Evolutionary conservation across 345 rosid genomes (phyloP).

Genomic region (Arabidopsis suecica): DNA sequence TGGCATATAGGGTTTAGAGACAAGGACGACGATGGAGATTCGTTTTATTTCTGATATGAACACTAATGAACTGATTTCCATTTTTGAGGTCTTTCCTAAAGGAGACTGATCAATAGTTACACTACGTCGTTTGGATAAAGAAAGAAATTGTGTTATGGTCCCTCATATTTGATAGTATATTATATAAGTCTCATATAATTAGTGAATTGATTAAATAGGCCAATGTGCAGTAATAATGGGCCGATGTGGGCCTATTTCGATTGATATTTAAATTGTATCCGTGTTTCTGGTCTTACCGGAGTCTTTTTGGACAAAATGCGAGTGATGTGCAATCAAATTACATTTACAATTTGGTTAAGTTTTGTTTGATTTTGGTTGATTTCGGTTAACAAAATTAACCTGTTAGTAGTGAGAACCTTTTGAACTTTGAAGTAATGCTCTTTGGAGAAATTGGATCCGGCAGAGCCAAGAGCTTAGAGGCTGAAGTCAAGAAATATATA

Average conservation of each 20-base stretch:
- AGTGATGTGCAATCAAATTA: background rate
- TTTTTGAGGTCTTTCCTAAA: conserved; percentile 1
- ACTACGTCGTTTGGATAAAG: conserved; percentile 16
- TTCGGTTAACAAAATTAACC: background rate
- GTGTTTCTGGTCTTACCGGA: background rate
- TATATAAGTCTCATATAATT: background rate
- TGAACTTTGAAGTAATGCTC: conserved; percentile 2
- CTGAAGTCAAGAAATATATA: background rate
- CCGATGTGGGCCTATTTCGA: background rate
- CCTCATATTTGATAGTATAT: background rate
- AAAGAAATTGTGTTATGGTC: background rate
- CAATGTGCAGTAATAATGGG: background rate
- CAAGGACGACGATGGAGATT: conserved; percentile 26
- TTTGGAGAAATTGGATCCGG: background rate
- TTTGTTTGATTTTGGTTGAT: background rate
- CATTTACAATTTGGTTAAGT: background rate
- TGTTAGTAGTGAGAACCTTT: background rate
- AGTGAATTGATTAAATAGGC: background rate
- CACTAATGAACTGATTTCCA: conserved; percentile 22
- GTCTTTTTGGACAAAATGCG: conserved; percentile 11
- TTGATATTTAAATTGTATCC: background rate
- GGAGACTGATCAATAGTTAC: background rate
- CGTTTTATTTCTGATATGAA: conserved; percentile 25
- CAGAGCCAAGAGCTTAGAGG: background rate
- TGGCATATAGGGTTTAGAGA: conserved; percentile 45